Conservation (phyloP, 2,329 filamentous ascomycete species). For the Bipolaris zeicola region DNA sequence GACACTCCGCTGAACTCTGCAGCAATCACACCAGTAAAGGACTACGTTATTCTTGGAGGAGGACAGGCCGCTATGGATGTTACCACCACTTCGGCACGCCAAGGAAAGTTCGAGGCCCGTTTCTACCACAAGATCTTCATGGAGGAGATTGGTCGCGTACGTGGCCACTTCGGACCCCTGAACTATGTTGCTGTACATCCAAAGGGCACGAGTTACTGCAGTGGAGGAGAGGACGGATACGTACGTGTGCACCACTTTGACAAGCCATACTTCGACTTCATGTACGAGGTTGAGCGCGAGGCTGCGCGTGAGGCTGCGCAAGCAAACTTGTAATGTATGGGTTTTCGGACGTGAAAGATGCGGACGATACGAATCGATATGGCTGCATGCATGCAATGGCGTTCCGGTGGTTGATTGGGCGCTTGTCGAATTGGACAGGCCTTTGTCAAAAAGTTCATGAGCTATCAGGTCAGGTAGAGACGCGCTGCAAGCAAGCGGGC, state of each 20-base stretch:
- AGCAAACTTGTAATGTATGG: conserved; percentile 43
- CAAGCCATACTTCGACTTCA: conserved; percentile 97
- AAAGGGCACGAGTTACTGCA: conserved; percentile 88
- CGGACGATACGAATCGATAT: conserved; percentile 19
- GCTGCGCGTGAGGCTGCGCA: conserved; percentile 62
- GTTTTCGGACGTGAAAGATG: conserved; percentile 22
- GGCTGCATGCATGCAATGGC: conserved; percentile 47
- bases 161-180: conserved; percentile 94
- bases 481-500: conserved; percentile 6
- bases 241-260: conserved; percentile 98
- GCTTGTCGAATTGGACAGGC: conserved; percentile 14
- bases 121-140: conserved; percentile 99
- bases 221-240: conserved; percentile 97
- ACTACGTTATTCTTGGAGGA: conserved; percentile 96
- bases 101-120: conserved; percentile 98
- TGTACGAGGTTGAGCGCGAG: conserved; percentile 97
- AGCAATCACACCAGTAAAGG: conserved; percentile 91
- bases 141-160: conserved; percentile 96
- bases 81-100: conserved; percentile 88
- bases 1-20: conserved; percentile 98
- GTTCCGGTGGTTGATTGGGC: conserved; percentile 38
- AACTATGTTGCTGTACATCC: conserved; percentile 97
- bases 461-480: conserved; percentile 10
- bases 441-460: conserved; percentile 21
- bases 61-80: conserved; percentile 99